phyloP scores from a whole-genome alignment of 805 yeast genomes.

The Pichia cabralensis region DNA sequence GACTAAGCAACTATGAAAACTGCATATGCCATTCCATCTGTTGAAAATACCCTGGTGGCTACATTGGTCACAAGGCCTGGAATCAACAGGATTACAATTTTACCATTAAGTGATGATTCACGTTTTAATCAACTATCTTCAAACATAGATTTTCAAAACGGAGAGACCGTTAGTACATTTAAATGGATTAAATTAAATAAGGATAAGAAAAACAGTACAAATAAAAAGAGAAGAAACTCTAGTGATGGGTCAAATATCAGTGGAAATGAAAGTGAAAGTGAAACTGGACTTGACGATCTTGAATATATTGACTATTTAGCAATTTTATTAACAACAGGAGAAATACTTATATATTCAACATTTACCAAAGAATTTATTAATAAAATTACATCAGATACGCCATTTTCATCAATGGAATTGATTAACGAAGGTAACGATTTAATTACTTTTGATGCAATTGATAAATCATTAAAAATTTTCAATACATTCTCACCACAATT shows the following conservation, averaged over 20 bases:
- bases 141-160: slow-evolving; percentile 34
- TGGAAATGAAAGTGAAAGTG: too few species aligned
- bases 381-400: slow-evolving; percentile 26
- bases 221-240: slow-evolving; percentile 21
- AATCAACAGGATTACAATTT: too few species aligned
- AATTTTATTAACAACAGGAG: slow-evolving; percentile 25
- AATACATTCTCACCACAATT: too few species aligned
- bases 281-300: too few species aligned
- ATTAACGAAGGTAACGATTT: slow-evolving; percentile 15
- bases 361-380: slow-evolving; percentile 28
- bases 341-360: slow-evolving; percentile 36
- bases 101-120: too few species aligned
- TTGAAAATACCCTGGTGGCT: slow-evolving; percentile 12
- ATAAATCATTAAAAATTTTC: too few species aligned
- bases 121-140: too few species aligned
- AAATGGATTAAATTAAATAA: slow-evolving; percentile 27
- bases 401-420: slow-evolving; percentile 20
- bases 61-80: slow-evolving; percentile 32
- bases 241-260: too few species aligned
- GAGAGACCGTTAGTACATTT: slow-evolving; percentile 27
- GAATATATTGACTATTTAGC: slow-evolving; percentile 12
- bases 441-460: slow-evolving; percentile 24
- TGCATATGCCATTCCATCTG: slow-evolving; percentile 6
- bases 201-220: slow-evolving; percentile 6
- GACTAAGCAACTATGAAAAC: too few species aligned